Evolutionary conservation across 139 green algal species (phyloP).

Genomic region (Auxenochlorella protothecoides): DNA sequence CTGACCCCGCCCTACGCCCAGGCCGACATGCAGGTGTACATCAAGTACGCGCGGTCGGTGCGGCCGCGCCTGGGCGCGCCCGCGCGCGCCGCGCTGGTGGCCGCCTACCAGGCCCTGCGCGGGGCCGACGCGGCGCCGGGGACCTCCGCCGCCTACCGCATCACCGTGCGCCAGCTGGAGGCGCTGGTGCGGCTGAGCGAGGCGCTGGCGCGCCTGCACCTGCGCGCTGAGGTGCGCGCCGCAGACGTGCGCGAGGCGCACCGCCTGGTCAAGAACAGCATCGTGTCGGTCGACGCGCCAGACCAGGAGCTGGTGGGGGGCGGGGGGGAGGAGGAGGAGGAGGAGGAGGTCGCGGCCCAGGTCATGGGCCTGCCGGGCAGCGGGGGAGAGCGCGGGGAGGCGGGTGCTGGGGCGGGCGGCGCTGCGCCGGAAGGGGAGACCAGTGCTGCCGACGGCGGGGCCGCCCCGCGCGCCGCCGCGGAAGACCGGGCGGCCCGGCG

Average conservation of each 20-base stretch:
- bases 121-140: constrained; percentile 74
- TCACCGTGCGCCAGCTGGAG: constrained; percentile 88
- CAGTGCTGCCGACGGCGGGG: constrained; percentile 4
- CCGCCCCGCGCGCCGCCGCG: background rate
- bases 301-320: constrained; percentile 52
- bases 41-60: constrained; percentile 82
- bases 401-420: background rate
- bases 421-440: background rate
- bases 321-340: constrained; percentile 21
- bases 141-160: constrained; percentile 71
- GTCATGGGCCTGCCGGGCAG: constrained; percentile 10
- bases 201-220: constrained; percentile 57
- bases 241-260: constrained; percentile 47
- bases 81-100: constrained; percentile 48
- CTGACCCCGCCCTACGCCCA: constrained; percentile 64
- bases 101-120: constrained; percentile 79
- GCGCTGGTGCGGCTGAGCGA: constrained; percentile 84
- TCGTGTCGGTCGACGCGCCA: constrained; percentile 70
- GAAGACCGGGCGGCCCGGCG: constrained; percentile 1
- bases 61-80: constrained; percentile 55
- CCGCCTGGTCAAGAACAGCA: constrained; percentile 75
- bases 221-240: constrained; percentile 27
- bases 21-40: constrained; percentile 79
- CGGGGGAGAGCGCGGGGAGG: background rate
- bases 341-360: constrained; percentile 31